Evolutionary conservation across 2,329 filamentous ascomycete genomes (phyloP), one percentile per base, ranked within the genome.

Genomic region (Fusarium sp.): DNA sequence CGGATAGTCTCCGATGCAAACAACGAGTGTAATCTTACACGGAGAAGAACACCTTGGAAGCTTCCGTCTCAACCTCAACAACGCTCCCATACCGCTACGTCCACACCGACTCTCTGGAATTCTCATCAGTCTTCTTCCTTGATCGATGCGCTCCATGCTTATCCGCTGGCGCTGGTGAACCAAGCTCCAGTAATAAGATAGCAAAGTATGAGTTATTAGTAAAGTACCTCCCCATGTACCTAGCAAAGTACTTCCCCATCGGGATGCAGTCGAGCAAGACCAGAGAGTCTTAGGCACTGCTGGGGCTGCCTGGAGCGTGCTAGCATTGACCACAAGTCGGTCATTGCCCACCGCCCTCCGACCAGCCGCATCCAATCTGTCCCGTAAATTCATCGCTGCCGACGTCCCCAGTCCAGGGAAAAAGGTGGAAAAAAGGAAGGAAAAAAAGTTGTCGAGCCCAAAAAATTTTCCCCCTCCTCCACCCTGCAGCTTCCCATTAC

Each of bases 321-420:
- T 71, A 64, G 76, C 76, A 77, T 77, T 78, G 76, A 70, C 76
- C 76, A 75, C 73, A 41, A 50, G 67, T 61, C 66, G 76, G 66
- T 64, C 64, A 56, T 67, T 67, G 65, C 63, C 67, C 76, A 72
- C 76, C 43, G 66, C 63, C 69, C 70, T 60, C 74, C 57, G 48
- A 64, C 72, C 70, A 70, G 71, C 54, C 71, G 62, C 68, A 67
- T 65, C 65, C 62, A 58, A 77, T 69, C 43, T 48, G 23, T 67
- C 59, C 68, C 66, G 68, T 62, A 70, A 75, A 63, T 60, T 73
- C 61, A 54, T 66, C 62, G 70, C 61, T 73, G 57, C 64, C 60
- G 54, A 58, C 39, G 48, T 52, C 65, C 72, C 64, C 59, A 61
- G 45, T 54, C 63, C 30, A 70, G 59, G 25, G 18, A 54, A 54